Conservation (phyloP, 805 yeast species). For the Cyberlindnera petersonii region DNA sequence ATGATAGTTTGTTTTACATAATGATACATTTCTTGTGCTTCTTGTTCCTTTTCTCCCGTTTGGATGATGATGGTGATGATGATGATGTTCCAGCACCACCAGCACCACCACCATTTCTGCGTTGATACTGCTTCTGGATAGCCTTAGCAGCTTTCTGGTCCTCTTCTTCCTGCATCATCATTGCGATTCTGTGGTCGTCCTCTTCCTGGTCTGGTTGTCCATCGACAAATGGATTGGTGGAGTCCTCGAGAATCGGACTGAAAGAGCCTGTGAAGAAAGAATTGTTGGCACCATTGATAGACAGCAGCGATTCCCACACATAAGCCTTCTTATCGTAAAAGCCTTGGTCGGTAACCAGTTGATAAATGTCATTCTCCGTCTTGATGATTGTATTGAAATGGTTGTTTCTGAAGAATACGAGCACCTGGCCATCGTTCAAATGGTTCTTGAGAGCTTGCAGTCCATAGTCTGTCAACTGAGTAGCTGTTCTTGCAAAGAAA, state of each 20-base stretch:
- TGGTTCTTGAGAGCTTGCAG: constrained; percentile 41
- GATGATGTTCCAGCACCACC: too few species aligned
- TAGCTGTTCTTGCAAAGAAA: constrained; percentile 58
- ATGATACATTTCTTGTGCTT: constrained; percentile 24
- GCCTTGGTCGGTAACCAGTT: constrained; percentile 73
- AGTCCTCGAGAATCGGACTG: constrained; percentile 33
- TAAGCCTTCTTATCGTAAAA: constrained; percentile 43
- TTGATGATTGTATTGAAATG: constrained; percentile 75
- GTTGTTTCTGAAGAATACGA: constrained; percentile 83
- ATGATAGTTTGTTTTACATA: constrained; percentile 13
- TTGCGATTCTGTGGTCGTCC: constrained; percentile 41
- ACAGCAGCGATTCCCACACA: constrained; percentile 78
- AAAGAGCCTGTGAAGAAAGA: constrained; percentile 66
- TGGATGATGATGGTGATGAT: too few species aligned
- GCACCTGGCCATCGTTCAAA: constrained; percentile 50
- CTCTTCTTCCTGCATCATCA: constrained; percentile 50
- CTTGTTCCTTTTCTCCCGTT: constrained; percentile 12
- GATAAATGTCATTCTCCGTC: constrained; percentile 45
- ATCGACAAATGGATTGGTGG: constrained; percentile 19
- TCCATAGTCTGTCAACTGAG: constrained; percentile 77
- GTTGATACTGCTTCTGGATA: constrained; percentile 36
- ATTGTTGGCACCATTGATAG: constrained; percentile 68
- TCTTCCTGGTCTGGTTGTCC: constrained; percentile 26
- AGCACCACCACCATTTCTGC: constrained; percentile 3
- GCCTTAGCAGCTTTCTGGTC: constrained; percentile 47